These are phyloP conservation scores for Metarhizium robertsii DNA, from an alignment of 2,329 filamentous ascomycete species.

Conservation along the genomic window DNA sequence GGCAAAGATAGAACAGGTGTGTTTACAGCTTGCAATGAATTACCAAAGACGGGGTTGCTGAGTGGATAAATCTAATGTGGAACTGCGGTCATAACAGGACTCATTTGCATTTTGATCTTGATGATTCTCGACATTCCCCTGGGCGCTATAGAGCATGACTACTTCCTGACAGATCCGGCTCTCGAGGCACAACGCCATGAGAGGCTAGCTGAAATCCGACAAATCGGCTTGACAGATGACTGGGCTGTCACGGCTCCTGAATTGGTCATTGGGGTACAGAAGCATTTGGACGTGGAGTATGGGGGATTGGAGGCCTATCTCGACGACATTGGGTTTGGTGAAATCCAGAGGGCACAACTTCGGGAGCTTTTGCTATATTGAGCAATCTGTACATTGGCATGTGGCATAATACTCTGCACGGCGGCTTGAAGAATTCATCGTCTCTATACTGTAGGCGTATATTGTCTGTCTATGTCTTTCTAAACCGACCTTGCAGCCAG, in stretches of 20 bases:
- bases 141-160: conserved; percentile 60
- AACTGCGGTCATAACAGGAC: conserved; percentile 30
- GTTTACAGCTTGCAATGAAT: background rate
- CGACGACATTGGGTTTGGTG: conserved; percentile 44
- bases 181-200: conserved; percentile 52
- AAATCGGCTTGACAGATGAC: conserved; percentile 62
- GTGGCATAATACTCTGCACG: background rate
- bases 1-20: conserved; percentile 64
- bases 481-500: conserved; percentile 83
- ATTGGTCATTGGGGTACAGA: conserved; percentile 51
- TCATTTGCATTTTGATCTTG: conserved; percentile 59
- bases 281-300: conserved; percentile 51
- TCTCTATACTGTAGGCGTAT: background rate
- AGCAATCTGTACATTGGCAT: conserved; percentile 3
- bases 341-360: conserved; percentile 30
- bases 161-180: conserved; percentile 52
- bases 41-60: too few relatives aligned
- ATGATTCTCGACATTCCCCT: conserved; percentile 50
- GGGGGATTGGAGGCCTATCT: conserved; percentile 61
- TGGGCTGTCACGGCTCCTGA: conserved; percentile 59
- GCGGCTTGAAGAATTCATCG: background rate
- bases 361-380: conserved; percentile 33
- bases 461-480: conserved; percentile 47
- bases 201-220: conserved; percentile 57
- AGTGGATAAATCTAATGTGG: too few relatives aligned